Base-by-base conservation (phyloP, 768 basidiomycete genomes). In the Rhodotorula paludigena region DNA sequence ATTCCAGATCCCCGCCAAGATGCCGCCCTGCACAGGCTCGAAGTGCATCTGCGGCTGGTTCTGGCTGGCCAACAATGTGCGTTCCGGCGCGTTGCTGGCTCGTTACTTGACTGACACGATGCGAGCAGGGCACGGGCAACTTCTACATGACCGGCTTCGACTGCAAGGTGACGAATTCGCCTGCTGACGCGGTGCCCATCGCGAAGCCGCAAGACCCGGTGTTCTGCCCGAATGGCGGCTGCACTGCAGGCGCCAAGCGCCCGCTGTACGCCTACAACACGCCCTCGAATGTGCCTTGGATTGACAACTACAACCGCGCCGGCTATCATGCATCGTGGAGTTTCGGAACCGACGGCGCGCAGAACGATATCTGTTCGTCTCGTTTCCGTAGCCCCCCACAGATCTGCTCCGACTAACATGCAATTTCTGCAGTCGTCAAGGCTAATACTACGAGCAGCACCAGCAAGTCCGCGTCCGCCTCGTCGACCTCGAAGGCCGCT, bases 21-120 rank as follows among this genome's bases (percentile, higher is more conserved):
- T 78, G 55, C 77, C 77, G 2, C 52, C 72, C 0, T 78, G 77
- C 55, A 75, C 77, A 3, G 73, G 73, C 21, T 69, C 69, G 7
- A 74, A 75, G n/a, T 78, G 77, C 57, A 74, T 73, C 32, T 77
- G 76, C 62, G 67, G 63, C 10, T 76, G 74, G 72, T 66, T 68
- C 63, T 72, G 70, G 70, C 60, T 72, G 14, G 70, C 70, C 4
- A 61, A 63, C 49, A 57, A 57, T 42, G 71, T 45, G 44, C 44
- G 44, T 45, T 20, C 2, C 21, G 9, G 10, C 10, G 41, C 11
- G 21, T 45, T 23, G 44, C 16, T 23, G 21, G 8, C 44, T 10
- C 5, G 8, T 42, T 18, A 12, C 41, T 5, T 5, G 14, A 11
- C 41, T 18, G n/a, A n/a, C n/a, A 18, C 44, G 44, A 45, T 2